A percentile compares a stretch with the other conserved stretches of the same genome.
Conservation (phyloP, 495 filamentous ascomycete species). For the Penicillium cosmopolitanum region DNA sequence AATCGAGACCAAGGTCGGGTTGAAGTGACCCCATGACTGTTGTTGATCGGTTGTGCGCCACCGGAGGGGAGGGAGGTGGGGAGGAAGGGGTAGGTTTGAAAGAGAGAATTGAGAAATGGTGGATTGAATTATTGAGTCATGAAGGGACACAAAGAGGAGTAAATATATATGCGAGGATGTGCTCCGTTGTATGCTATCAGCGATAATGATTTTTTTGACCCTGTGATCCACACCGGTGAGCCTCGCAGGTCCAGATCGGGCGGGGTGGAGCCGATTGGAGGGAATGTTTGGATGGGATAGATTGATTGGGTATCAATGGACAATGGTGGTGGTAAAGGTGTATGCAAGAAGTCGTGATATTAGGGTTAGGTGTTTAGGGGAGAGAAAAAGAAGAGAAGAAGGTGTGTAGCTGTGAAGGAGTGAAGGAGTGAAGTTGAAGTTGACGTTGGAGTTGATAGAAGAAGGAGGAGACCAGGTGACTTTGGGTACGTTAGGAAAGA, state of each 20-base stretch:
- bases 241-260: neutral
- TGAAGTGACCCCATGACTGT: conserved; percentile 32
- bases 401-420: too few relatives aligned
- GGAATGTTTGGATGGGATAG: too few relatives aligned
- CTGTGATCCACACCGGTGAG: conserved; percentile 13
- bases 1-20: conserved; percentile 23
- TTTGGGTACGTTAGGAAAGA: conserved; percentile 1
- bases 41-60: neutral
- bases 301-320: too few relatives aligned
- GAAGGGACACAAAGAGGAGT: neutral
- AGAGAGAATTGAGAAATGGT: neutral
- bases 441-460: too few relatives aligned
- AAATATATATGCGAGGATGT: neutral
- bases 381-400: neutral
- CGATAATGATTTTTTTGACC: conserved; percentile 2
- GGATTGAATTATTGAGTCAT: neutral
- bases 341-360: neutral
- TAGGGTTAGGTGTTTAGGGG: neutral
- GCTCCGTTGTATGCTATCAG: too few relatives aligned
- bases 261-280: conserved; percentile 1
- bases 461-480: too few relatives aligned
- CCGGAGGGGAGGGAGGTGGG: neutral
- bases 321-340: neutral
- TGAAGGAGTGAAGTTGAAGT: neutral
- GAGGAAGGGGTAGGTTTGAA: neutral